These are phyloP conservation scores for Scedosporium boydii DNA, from an alignment of 2,329 filamentous ascomycete species.

Conservation along the genomic window DNA sequence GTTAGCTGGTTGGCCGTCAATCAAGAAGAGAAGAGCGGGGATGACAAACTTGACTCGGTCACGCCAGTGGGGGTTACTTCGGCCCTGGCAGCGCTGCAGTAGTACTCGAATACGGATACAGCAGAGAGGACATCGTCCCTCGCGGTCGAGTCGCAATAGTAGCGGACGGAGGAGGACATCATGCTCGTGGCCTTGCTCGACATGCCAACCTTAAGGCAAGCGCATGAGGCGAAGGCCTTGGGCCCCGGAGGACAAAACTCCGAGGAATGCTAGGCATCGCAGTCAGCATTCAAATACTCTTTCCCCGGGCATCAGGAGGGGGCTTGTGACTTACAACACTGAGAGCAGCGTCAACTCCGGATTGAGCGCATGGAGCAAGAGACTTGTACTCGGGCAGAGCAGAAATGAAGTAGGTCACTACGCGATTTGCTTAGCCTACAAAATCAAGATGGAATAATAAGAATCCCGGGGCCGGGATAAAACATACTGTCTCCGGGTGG, in stretches of 20 bases:
- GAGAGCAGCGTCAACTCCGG: conserved; percentile 20
- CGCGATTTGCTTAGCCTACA: not conserved
- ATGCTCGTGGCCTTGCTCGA: conserved; percentile 28
- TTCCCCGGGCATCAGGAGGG: too few relatives aligned
- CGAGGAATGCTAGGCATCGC: not conserved
- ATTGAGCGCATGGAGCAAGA: conserved; percentile 34
- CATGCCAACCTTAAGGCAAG: conserved; percentile 40
- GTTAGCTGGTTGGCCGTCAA: conserved; percentile 9
- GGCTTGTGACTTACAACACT: not conserved
- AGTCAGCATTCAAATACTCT: not conserved
- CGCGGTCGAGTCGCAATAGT: conserved; percentile 32
- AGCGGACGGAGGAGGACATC: conserved; percentile 34
- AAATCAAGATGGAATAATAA: conserved; percentile 3
- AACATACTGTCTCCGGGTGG: conserved; percentile 43
- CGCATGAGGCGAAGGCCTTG: conserved; percentile 41
- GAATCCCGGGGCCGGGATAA: not conserved
- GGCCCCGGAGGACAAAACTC: conserved; percentile 33
- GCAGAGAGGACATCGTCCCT: conserved; percentile 36
- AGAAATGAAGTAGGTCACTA: conserved; percentile 46
- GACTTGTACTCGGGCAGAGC: conserved; percentile 36
- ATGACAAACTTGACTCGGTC: conserved; percentile 24
- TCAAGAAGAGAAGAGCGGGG: conserved; percentile 9
- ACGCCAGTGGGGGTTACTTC: conserved; percentile 29
- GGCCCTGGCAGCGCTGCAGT: conserved; percentile 39
- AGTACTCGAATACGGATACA: conserved; percentile 32